phyloP scores from a whole-genome alignment of 257 asterid species.

The Solanum sitiens region DNA sequence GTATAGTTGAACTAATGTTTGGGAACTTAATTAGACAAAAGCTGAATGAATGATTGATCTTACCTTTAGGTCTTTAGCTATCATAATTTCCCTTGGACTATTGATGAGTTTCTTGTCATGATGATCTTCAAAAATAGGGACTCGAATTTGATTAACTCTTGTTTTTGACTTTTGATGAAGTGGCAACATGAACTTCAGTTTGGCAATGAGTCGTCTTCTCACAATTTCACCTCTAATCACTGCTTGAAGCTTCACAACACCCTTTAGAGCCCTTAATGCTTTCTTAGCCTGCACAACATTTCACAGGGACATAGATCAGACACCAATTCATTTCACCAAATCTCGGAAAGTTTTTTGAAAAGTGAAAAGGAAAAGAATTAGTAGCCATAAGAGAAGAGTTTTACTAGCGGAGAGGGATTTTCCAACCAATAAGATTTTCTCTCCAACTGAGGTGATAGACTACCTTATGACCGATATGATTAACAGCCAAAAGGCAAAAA shows the following conservation, averaged over 20 bases:
- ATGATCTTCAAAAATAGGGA: conserved; percentile 27
- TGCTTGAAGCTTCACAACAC: conserved; percentile 79
- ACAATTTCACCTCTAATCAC: conserved; percentile 69
- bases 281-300: conserved; percentile 47
- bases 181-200: conserved; percentile 9
- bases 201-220: conserved; percentile 23
- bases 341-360: neutral
- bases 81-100: conserved; percentile 22
- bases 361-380: too few species aligned
- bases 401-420: neutral
- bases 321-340: neutral
- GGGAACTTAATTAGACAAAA: neutral
- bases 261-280: conserved; percentile 72
- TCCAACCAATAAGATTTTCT: neutral
- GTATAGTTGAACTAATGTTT: neutral
- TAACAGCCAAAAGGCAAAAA: neutral
- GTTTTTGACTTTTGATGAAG: conserved; percentile 9
- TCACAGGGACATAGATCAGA: neutral
- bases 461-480: neutral
- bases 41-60: neutral
- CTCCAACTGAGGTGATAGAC: neutral
- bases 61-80: conserved; percentile 41
- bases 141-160: conserved; percentile 17
- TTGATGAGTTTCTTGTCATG: conserved; percentile 26
- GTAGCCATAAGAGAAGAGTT: neutral